A percentile compares a stretch with the other conserved stretches of the same genome.
Evolutionary conservation across 2,329 filamentous ascomycete species (phyloP).

Genomic region (Neopestalotiopsis clavispora): DNA sequence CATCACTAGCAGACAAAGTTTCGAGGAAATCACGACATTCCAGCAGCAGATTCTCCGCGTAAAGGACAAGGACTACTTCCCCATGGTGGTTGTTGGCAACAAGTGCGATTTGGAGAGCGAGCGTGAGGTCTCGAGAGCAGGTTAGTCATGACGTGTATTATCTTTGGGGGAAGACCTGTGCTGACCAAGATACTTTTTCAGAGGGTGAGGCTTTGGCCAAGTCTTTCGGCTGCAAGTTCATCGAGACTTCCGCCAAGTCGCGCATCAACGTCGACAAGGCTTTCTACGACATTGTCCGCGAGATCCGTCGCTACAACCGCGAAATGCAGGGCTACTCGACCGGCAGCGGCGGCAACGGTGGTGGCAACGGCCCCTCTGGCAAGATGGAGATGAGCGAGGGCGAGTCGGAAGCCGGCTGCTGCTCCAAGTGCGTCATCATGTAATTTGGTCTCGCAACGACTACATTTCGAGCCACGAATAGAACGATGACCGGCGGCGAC

Average conservation of each 20-base stretch:
- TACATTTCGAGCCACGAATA: slow-evolving; percentile 7
- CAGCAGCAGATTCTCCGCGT: slow-evolving; percentile 98
- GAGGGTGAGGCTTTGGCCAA: slow-evolving; percentile 88
- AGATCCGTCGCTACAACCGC: slow-evolving; percentile 98
- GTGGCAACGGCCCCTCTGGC: slow-evolving; percentile 64
- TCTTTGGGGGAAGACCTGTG: slow-evolving; percentile 2
- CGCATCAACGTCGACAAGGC: slow-evolving; percentile 98
- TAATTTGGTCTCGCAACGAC: slow-evolving; percentile 47
- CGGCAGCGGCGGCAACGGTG: slow-evolving; percentile 68
- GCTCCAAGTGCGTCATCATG: slow-evolving; percentile 87
- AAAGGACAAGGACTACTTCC: slow-evolving; percentile 99
- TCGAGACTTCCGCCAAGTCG: slow-evolving; percentile 98
- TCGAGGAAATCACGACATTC: slow-evolving; percentile 98
- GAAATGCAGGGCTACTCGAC: slow-evolving; percentile 91
- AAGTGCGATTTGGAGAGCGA: slow-evolving; percentile 98
- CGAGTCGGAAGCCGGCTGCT: slow-evolving; percentile 76
- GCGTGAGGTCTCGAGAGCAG: slow-evolving; percentile 88
- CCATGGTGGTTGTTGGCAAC: slow-evolving; percentile 98
- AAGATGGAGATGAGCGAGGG: slow-evolving; percentile 82
- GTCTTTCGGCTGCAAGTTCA: slow-evolving; percentile 95
- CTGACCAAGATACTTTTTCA: slow-evolving; percentile 42
- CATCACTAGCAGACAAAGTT: slow-evolving; percentile 95
- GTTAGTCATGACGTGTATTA: slow-evolving; percentile 6
- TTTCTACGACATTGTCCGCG: slow-evolving; percentile 97
- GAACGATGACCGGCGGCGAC: slow-evolving; percentile 10